Evolutionary conservation across 2,329 filamentous ascomycete species (phyloP).

Genomic region (Exophiala viscosa): DNA sequence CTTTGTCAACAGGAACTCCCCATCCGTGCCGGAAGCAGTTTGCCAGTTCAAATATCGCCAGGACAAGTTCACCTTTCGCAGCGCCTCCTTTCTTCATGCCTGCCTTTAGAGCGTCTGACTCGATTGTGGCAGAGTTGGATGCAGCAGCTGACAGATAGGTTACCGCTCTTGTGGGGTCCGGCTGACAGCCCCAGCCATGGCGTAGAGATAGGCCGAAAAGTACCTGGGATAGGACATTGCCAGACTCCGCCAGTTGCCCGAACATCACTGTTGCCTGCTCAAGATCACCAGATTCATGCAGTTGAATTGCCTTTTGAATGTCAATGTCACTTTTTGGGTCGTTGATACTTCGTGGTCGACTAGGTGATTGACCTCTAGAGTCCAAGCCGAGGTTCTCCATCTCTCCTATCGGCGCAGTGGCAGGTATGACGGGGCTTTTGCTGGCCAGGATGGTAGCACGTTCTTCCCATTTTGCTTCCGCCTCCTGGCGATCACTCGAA

Average conservation of each 20-base stretch:
- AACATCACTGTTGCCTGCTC: slow-evolving; percentile 81
- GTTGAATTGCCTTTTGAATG: slow-evolving; percentile 91
- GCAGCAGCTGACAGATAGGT: slow-evolving; percentile 84
- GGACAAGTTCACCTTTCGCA: slow-evolving; percentile 91
- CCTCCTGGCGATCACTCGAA: slow-evolving; percentile 48
- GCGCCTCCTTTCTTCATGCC: slow-evolving; percentile 90
- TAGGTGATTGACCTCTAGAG: slow-evolving; percentile 1
- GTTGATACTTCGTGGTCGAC: slow-evolving; percentile 28
- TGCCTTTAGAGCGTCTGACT: slow-evolving; percentile 77
- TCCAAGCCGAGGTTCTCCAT: slow-evolving; percentile 11
- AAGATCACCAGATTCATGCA: slow-evolving; percentile 82
- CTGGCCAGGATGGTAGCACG: slow-evolving; percentile 79
- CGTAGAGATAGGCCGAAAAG: slow-evolving; percentile 76
- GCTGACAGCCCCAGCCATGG: slow-evolving; percentile 86
- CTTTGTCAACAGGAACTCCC: slow-evolving; percentile 81
- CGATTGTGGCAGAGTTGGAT: slow-evolving; percentile 81
- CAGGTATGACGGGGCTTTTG: slow-evolving; percentile 16
- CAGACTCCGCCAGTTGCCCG: slow-evolving; percentile 72
- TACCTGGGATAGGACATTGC: slow-evolving; percentile 93
- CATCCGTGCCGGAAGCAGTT: slow-evolving; percentile 83
- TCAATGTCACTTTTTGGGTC: slow-evolving; percentile 46
- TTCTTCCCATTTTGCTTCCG: slow-evolving; percentile 84
- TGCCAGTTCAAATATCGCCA: slow-evolving; percentile 88
- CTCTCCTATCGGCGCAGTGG: slow-evolving; percentile 3
- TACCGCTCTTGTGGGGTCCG: slow-evolving; percentile 69